Base-by-base conservation (phyloP, 805 yeast genomes). In the Pichia nakasei region DNA sequence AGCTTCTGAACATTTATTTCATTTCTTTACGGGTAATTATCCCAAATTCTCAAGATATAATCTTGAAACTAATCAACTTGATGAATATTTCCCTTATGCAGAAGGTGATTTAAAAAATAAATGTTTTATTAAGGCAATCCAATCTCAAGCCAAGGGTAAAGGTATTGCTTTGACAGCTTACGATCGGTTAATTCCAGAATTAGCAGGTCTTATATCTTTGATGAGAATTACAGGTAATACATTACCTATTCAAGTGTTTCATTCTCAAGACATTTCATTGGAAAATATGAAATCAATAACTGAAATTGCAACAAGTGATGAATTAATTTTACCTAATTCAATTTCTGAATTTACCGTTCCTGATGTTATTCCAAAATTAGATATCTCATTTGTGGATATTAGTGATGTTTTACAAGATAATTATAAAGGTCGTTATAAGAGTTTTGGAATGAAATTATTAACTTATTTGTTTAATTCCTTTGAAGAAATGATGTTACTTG, bases 381-480 rank as follows among this genome's bases (percentile, higher is more conserved):
- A 60, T 40, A 19, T 63, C 35, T 53, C 58, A 15, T 54, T 63
- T 54, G 67, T 64, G 22, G 64, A 64, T 49, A 59, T 63, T 22
- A 57, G 63, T 3, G 52, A 52, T 21, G 48, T 58, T 3, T 51
- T 64, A 22, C 42, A 46, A 32, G 54, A 50, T 37, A 49, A 44
- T 27, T 63, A 54, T 44, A 52, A 50, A 43, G 39, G 43, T 4
- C 56, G 48, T 43, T 63, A 58, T 49, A 44, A 40, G 24, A 48
- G 54, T 24, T 63, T 58, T 53, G 60, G 64, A 24, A 63, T 58
- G 60, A 80, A 80, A 55, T 68, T 80, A 57, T 53, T 78, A 26
- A 82, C 85, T 1, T 65, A 73, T 21, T 48, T 76, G 32, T 80
- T 80, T 58, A 78, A 72, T 48, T 69, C 80, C 2, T 76, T 72